phyloP scores from a whole-genome alignment of 441 rosid genomes.

The Macaranga tanarius region DNA sequence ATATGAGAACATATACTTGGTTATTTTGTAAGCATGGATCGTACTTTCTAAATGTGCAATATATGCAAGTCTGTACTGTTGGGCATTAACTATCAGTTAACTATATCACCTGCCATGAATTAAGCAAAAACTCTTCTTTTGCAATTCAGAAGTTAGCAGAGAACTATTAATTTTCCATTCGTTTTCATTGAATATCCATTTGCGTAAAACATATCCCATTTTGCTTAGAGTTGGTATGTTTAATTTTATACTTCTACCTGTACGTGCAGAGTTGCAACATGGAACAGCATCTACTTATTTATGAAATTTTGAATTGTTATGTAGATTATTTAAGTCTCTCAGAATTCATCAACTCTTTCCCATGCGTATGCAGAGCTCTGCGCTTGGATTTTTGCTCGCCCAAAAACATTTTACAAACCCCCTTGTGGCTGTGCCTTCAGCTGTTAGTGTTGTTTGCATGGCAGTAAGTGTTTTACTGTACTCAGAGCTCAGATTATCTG shows the following conservation, averaged over 20 bases:
- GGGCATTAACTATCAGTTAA: not conserved
- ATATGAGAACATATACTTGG: not conserved
- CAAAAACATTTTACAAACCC: slow-evolving; percentile 93
- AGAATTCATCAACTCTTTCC: not conserved
- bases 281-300: not conserved
- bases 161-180: not conserved
- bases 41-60: not conserved
- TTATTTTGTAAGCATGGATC: not conserved
- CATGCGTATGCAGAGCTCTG: slow-evolving; percentile 66
- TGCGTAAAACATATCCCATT: not conserved
- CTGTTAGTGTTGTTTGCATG: slow-evolving; percentile 96
- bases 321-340: not conserved
- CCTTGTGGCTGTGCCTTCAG: slow-evolving; percentile 95
- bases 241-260: not conserved
- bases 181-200: not conserved
- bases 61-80: not conserved
- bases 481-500: not conserved
- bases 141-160: not conserved
- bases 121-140: not conserved
- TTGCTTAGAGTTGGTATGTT: not conserved
- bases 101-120: not conserved
- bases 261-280: not conserved
- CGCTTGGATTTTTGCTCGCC: slow-evolving; percentile 90
- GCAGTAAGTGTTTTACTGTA: slow-evolving; percentile 53
- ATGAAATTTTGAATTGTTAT: not conserved